Evolutionary conservation across 2,329 filamentous ascomycete genomes (phyloP), one percentile per base, ranked within the genome.

Genomic region (Colletotrichum shisoi): DNA sequence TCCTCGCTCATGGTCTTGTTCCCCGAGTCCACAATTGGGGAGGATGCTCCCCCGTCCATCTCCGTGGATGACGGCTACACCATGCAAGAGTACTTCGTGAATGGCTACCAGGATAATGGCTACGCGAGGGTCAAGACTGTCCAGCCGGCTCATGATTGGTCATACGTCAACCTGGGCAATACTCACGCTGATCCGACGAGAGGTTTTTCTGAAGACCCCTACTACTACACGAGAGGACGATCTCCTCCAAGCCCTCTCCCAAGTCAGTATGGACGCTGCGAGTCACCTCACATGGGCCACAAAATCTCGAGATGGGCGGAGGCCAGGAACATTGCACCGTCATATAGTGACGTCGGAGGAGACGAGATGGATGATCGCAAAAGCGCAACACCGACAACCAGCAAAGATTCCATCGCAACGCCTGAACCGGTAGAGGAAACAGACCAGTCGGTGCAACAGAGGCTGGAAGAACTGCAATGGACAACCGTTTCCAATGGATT

Each of bases 1-100:
- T 87, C 88, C 56, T 84, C 89, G 31, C 83, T 98, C 15, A 81
- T 96, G 15, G 76, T 79, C 0, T 80, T 88, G 71, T 95, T 96
- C 69, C 92, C 92, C 17, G 60, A 53, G 45, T 40, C 45, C 44
- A 19, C 49, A 59, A 15, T 37, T 51, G 60, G 57, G 21, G 48
- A 67, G 24, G 63, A 70, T 39, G 68, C 57, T 21, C 71, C 71
- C 45, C 76, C 78, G 0, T 76, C 78, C 0, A 77, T 79, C 19
- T 80, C 78, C 4, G 72, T 80, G 15, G 79, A 84, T 2, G 79
- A 82, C 59, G 79, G 75, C 4, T 76, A 74, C 57, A 76, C 76
- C 15, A 70, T 78, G 24, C 78, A 79, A 45, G 79, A 81, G 27
- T 81, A 80, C 69, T 68, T 77, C 15, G 74, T 78, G 15, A 76